Evolutionary conservation across 495 filamentous ascomycete genomes (phyloP).

Genomic region (Pyrenula aspistea): DNA sequence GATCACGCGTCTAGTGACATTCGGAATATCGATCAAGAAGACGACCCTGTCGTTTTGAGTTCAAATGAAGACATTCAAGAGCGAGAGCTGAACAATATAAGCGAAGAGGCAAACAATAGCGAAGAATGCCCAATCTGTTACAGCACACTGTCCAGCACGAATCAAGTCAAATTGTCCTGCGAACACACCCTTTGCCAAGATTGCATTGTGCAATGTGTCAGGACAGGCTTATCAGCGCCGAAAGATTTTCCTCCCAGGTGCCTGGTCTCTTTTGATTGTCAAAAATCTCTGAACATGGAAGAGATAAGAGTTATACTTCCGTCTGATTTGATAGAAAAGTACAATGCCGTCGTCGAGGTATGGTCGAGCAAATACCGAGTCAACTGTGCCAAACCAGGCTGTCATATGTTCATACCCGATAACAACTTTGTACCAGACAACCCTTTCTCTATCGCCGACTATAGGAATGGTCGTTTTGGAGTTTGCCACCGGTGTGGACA

Average conservation of each 20-base stretch:
- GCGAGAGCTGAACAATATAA: too few relatives aligned
- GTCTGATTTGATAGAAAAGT: neutral
- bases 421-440: neutral
- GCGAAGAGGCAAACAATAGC: too few relatives aligned
- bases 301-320: neutral
- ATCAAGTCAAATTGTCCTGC: neutral
- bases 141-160: neutral
- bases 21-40: too few relatives aligned
- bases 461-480: too few relatives aligned
- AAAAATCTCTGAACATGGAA: neutral
- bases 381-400: neutral
- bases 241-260: neutral
- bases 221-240: neutral
- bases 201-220: neutral
- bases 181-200: neutral
- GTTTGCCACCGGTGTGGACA: neutral
- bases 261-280: neutral
- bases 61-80: too few relatives aligned
- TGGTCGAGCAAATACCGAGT: neutral
- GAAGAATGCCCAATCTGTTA: neutral
- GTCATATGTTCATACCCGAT: neutral
- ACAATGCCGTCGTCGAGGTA: neutral
- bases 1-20: too few relatives aligned
- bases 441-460: too few relatives aligned
- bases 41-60: too few relatives aligned